phyloP scores from a whole-genome alignment of 83 land plant species.

The Picea engelmannii region DNA sequence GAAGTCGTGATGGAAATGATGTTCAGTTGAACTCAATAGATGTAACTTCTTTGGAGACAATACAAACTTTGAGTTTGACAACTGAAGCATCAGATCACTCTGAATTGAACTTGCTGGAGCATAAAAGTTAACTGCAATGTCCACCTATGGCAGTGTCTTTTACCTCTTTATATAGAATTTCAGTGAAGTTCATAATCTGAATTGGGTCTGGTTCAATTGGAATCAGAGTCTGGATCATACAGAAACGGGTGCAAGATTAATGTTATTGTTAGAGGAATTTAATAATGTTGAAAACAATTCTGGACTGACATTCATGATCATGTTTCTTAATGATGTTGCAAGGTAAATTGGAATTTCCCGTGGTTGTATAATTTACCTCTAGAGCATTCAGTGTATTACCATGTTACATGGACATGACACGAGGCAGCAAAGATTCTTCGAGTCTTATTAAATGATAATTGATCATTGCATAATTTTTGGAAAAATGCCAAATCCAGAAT shows the following conservation, averaged over 20 bases:
- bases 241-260: too few species aligned
- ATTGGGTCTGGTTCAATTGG: background rate
- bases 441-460: too few species aligned
- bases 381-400: background rate
- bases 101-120: background rate
- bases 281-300: too few species aligned
- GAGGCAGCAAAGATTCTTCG: too few species aligned
- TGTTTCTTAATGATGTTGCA: background rate
- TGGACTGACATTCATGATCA: background rate
- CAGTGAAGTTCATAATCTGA: background rate
- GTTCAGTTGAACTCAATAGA: constrained; percentile 13
- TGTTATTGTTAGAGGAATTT: too few species aligned
- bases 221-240: too few species aligned
- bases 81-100: background rate
- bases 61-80: constrained; percentile 6
- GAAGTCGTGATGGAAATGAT: background rate
- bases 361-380: background rate
- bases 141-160: background rate
- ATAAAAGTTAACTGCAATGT: background rate
- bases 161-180: background rate
- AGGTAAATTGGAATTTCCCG: background rate
- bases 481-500: too few species aligned
- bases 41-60: background rate
- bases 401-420: too few species aligned
- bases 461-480: too few species aligned